These are phyloP conservation scores for Globisporangium solare DNA, from an alignment of 352 stramenopile genomes.

Conservation along the genomic window DNA sequence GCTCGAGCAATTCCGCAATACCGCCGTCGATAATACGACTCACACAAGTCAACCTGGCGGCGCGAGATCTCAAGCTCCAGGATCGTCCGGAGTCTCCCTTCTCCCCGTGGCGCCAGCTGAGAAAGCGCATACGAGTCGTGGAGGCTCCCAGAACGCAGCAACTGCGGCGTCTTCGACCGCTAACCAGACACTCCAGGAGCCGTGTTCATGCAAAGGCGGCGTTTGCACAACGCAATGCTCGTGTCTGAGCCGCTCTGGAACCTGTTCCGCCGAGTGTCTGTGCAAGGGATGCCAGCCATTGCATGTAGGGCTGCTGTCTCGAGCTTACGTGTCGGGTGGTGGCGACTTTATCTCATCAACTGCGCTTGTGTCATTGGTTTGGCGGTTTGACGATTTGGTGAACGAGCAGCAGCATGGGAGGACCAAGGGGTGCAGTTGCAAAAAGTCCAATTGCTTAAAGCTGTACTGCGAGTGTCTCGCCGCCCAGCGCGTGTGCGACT, in stretches of 20 bases:
- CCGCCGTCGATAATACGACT: not conserved
- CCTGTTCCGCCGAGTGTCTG: constrained; percentile 27
- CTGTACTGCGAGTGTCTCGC: constrained; percentile 88
- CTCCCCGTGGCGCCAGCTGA: no score
- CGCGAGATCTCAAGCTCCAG: not conserved
- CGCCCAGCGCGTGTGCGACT: constrained; percentile 59
- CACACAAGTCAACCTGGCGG: no score
- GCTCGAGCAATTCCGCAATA: constrained; percentile 17
- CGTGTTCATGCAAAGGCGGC: constrained; percentile 34
- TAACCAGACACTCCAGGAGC: constrained; percentile 9
- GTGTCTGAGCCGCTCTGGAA: constrained; percentile 36
- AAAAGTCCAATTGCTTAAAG: constrained; percentile 97
- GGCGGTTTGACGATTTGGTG: not conserved
- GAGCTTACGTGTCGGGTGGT: no score
- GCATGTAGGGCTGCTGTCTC: not conserved
- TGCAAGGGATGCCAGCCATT: constrained; percentile 42
- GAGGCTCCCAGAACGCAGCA: no score
- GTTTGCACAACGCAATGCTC: constrained; percentile 37
- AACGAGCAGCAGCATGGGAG: constrained; percentile 26
- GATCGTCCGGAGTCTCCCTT: not conserved
- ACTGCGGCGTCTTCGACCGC: no score
- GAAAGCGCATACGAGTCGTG: no score
- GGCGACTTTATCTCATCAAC: no score
- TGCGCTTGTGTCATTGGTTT: no score
- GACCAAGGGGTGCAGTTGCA: constrained; percentile 91